These are phyloP conservation scores for Termitomyces sp. DNA, from an alignment of 768 basidiomycete species.

Conservation along the genomic window DNA sequence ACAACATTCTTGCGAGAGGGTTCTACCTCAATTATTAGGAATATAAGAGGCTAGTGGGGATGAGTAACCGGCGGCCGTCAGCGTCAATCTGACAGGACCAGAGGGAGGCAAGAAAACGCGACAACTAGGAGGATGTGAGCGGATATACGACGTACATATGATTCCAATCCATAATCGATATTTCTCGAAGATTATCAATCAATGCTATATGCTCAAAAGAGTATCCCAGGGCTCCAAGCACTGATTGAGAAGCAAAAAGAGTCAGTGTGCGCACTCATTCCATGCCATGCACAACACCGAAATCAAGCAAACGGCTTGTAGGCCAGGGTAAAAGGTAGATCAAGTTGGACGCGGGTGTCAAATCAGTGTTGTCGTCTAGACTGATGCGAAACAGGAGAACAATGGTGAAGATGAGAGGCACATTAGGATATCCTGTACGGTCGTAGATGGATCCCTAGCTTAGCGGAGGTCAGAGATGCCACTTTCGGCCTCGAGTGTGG, in stretches of 20 bases:
- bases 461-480: slow-evolving; percentile 4
- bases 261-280: neutral
- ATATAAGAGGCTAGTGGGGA: neutral
- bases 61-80: neutral
- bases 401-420: neutral
- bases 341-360: neutral
- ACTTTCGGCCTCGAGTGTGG: neutral
- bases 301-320: neutral
- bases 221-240: neutral
- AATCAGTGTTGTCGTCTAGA: neutral
- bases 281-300: neutral
- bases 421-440: neutral
- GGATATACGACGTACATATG: neutral
- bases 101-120: slow-evolving; percentile 9
- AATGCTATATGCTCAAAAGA: neutral
- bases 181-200: neutral
- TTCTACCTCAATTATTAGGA: neutral
- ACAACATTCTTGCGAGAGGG: neutral
- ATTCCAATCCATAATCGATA: neutral
- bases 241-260: neutral
- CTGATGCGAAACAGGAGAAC: slow-evolving; percentile 2
- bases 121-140: neutral
- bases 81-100: slow-evolving; percentile 6
- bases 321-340: neutral
- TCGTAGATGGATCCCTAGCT: slow-evolving; percentile 2